Evolutionary conservation across 2,329 filamentous ascomycete species (phyloP).

Genomic region (Verticillium isaacii): DNA sequence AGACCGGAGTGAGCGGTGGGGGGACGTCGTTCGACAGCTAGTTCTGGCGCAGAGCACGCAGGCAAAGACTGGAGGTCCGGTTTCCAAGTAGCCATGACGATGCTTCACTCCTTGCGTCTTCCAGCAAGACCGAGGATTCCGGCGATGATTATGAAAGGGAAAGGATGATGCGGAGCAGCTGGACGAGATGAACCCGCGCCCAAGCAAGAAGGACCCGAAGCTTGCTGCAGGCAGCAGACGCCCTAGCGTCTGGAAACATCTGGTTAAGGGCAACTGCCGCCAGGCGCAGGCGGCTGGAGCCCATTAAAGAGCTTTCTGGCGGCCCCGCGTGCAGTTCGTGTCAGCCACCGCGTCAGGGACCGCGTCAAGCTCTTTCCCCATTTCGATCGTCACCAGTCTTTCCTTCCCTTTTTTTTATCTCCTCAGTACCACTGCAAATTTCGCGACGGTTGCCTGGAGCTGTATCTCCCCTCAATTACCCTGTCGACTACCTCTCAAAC

Average conservation of each 20-base stretch:
- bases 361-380: neutral
- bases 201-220: no score
- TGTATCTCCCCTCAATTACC: neutral
- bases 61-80: no score
- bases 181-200: no score
- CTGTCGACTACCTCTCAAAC: neutral
- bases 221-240: neutral
- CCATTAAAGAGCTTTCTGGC: neutral
- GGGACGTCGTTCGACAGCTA: neutral
- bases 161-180: no score
- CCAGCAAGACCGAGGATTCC: no score
- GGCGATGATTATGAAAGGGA: no score
- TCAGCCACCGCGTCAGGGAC: neutral
- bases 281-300: neutral
- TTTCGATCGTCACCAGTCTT: neutral
- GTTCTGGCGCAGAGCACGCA: neutral
- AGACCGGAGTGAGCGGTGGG: neutral
- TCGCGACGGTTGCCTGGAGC: neutral
- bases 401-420: neutral
- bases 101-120: no score
- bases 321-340: neutral
- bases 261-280: neutral
- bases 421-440: neutral
- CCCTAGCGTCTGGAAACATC: no score
- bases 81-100: no score